Evolutionary conservation across 75 land plant genomes (phyloP).

Genomic region (Larix kaempferi): DNA sequence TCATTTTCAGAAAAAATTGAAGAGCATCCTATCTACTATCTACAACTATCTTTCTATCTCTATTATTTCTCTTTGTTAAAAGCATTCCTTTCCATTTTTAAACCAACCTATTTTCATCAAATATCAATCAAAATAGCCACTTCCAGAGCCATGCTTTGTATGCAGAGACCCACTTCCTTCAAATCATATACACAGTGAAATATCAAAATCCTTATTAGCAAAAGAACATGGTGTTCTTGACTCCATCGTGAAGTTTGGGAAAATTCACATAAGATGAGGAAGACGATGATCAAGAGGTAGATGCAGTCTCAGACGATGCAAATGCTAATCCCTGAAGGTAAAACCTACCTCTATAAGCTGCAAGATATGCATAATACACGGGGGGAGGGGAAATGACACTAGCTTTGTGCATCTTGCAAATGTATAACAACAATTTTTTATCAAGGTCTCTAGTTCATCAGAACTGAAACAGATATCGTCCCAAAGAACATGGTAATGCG

Average conservation of each 20-base stretch:
- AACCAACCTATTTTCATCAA: too few relatives aligned
- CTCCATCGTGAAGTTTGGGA: background rate
- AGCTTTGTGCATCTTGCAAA: constrained; percentile 63
- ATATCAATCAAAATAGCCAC: too few relatives aligned
- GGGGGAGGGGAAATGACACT: constrained; percentile 64
- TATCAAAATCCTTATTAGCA: background rate
- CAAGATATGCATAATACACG: constrained; percentile 69
- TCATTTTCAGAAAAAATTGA: too few relatives aligned
- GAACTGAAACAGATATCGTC: constrained; percentile 48
- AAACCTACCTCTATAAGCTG: constrained; percentile 51
- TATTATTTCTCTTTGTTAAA: too few relatives aligned
- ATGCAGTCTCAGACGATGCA: background rate
- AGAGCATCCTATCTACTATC: too few relatives aligned
- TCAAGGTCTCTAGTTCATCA: constrained; percentile 41
- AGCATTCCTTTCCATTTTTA: too few relatives aligned
- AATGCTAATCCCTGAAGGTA: constrained; percentile 26
- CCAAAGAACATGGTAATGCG: constrained; percentile 50
- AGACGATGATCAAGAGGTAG: constrained; percentile 8
- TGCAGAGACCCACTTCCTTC: too few relatives aligned
- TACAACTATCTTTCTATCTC: too few relatives aligned
- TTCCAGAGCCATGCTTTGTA: too few relatives aligned
- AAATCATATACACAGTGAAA: too few relatives aligned
- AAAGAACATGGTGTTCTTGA: constrained; percentile 8
- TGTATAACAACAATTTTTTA: constrained; percentile 53
- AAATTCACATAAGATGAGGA: background rate